Evolutionary conservation across 768 basidiomycete species (phyloP).

Genomic region (Pleurotus eryngii): DNA sequence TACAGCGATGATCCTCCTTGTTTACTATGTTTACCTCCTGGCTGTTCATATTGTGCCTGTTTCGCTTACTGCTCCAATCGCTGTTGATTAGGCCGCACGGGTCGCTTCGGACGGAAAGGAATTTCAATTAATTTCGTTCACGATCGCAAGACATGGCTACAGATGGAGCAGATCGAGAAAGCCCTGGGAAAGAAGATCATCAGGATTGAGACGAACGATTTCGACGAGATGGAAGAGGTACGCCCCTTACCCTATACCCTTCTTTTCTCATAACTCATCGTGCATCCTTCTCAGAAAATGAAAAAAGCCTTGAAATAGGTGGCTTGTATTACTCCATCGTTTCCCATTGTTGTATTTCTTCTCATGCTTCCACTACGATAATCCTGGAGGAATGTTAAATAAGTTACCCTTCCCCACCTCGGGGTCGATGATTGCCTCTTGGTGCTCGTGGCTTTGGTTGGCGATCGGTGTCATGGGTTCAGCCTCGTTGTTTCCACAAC

Average conservation of each 20-base stretch:
- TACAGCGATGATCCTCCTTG: too few relatives aligned
- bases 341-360: constrained; percentile 8
- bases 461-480: neutral
- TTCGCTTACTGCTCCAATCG: neutral
- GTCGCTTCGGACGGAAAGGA: constrained; percentile 95
- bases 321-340: neutral
- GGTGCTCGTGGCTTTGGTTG: neutral
- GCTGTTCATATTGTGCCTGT: neutral
- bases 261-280: neutral
- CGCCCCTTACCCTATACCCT: constrained; percentile 19
- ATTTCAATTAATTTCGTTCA: constrained; percentile 98
- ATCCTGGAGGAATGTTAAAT: neutral
- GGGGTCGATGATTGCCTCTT: neutral
- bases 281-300: constrained; percentile 54
- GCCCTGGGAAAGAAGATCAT: constrained; percentile 75
- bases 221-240: constrained; percentile 94
- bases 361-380: constrained; percentile 9
- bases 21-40: too few relatives aligned
- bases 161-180: constrained; percentile 89
- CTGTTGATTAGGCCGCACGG: constrained; percentile 75
- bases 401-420: neutral
- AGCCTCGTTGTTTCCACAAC: neutral
- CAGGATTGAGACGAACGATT: constrained; percentile 82
- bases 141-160: constrained; percentile 79
- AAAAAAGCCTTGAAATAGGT: constrained; percentile 69